These are phyloP conservation scores for Salvia hispanica DNA, from an alignment of 257 asterid species.

Conservation along the genomic window DNA sequence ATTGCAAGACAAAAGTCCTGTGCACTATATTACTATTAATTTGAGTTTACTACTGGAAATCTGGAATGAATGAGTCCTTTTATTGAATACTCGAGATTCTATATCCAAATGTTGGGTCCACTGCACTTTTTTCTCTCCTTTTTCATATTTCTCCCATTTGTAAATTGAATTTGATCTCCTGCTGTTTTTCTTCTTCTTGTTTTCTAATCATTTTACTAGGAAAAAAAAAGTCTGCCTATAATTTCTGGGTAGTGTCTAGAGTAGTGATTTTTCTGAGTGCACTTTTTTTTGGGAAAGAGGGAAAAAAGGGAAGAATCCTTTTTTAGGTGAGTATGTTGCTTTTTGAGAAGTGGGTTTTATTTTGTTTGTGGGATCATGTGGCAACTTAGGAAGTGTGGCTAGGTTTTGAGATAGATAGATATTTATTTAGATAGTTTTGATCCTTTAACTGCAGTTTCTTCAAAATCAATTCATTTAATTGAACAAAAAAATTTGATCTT, in stretches of 20 bases:
- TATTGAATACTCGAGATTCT: too few species aligned
- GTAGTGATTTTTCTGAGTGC: background rate
- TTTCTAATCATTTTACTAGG: background rate
- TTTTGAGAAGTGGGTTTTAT: slow-evolving; percentile 34
- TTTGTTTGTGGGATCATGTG: slow-evolving; percentile 1
- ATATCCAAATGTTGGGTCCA: too few species aligned
- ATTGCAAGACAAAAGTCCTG: too few species aligned
- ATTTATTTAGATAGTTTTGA: background rate
- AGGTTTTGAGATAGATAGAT: slow-evolving; percentile 24
- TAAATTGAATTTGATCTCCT: too few species aligned
- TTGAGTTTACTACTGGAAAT: too few species aligned
- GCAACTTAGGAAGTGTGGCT: slow-evolving; percentile 13
- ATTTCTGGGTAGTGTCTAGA: background rate
- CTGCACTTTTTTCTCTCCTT: too few species aligned
- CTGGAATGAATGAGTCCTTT: too few species aligned
- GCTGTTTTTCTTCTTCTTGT: background rate
- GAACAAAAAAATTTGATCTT: slow-evolving; percentile 23
- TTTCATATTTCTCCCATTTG: too few species aligned
- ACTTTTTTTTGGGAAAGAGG: background rate
- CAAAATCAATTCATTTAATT: background rate
- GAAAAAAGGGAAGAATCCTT: slow-evolving; percentile 22
- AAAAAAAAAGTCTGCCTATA: background rate
- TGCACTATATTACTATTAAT: too few species aligned
- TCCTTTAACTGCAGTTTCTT: slow-evolving; percentile 3
- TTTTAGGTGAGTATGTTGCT: slow-evolving; percentile 21